Percentiles rank a stretch among this genome's conserved stretches.
Evolutionary conservation across 2,329 filamentous ascomycete genomes (phyloP).

Genomic region (Alternaria sp.): DNA sequence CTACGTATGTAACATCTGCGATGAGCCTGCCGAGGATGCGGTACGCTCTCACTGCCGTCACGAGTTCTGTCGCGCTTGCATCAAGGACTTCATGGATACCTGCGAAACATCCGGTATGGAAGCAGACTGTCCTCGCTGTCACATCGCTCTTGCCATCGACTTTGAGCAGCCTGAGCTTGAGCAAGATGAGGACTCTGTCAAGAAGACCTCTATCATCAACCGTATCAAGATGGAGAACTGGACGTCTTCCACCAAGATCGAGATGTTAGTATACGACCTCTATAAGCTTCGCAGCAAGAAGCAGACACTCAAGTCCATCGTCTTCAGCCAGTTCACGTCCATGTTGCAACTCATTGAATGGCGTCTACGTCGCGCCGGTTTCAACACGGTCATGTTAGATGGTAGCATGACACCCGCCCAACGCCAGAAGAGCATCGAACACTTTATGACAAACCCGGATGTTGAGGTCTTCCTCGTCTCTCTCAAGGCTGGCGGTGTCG

Average conservation of each 20-base stretch:
- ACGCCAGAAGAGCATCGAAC: constrained; percentile 90
- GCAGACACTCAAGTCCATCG: constrained; percentile 93
- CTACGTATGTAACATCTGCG: constrained; percentile 91
- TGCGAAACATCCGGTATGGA: constrained; percentile 69
- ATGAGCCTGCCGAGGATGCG: constrained; percentile 94
- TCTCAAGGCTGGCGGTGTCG: constrained; percentile 94
- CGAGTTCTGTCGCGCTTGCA: constrained; percentile 86
- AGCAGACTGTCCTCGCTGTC: constrained; percentile 85
- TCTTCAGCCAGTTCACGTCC: constrained; percentile 96
- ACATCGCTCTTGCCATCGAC: constrained; percentile 89
- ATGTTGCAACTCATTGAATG: constrained; percentile 98
- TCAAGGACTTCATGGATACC: constrained; percentile 80
- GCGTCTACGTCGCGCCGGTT: constrained; percentile 94
- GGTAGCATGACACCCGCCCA: constrained; percentile 96
- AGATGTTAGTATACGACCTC: constrained; percentile 92
- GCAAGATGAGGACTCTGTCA: constrained; percentile 84
- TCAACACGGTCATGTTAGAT: constrained; percentile 98
- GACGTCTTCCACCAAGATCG: constrained; percentile 98
- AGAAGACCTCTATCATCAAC: constrained; percentile 98
- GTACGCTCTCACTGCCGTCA: constrained; percentile 92
- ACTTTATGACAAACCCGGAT: constrained; percentile 95
- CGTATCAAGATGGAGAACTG: constrained; percentile 99
- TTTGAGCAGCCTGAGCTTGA: constrained; percentile 95
- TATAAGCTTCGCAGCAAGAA: constrained; percentile 93
- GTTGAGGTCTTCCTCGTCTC: constrained; percentile 97